A percentile compares a stretch with the other conserved stretches of the same genome.
Conservation (phyloP, 2,329 filamentous ascomycete genomes). For the Sporothrix brunneoviolacea region DNA sequence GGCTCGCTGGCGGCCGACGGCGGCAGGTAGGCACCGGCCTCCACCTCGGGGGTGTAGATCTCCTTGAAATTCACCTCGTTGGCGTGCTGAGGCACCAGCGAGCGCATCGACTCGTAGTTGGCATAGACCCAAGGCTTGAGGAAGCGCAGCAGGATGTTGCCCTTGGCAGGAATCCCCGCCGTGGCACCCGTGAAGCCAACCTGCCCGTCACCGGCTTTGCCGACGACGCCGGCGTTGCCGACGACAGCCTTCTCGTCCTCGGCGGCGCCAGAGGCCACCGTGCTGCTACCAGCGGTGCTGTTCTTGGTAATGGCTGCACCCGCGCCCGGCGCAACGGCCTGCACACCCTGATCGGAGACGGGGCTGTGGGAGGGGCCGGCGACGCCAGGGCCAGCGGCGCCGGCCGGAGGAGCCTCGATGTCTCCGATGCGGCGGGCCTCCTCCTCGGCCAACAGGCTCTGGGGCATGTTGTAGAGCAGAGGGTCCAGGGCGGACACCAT, state of each 20-base stretch:
- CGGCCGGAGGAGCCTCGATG: slow-evolving; percentile 16
- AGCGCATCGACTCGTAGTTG: slow-evolving; percentile 64
- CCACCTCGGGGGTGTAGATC: slow-evolving; percentile 54
- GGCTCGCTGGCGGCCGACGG: slow-evolving; percentile 57
- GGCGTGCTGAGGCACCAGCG: slow-evolving; percentile 56
- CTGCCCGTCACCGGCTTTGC: background rate
- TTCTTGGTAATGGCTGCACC: slow-evolving; percentile 18
- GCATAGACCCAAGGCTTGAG: slow-evolving; percentile 71
- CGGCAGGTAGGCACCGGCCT: slow-evolving; percentile 66
- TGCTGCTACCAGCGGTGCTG: slow-evolving; percentile 20
- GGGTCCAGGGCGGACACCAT: slow-evolving; percentile 69
- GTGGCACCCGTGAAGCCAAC: slow-evolving; percentile 19
- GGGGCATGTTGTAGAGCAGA: slow-evolving; percentile 71
- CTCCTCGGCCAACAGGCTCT: slow-evolving; percentile 53
- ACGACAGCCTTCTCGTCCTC: slow-evolving; percentile 18
- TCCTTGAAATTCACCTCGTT: slow-evolving; percentile 38
- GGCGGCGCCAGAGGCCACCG: background rate
- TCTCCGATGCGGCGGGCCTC: slow-evolving; percentile 24
- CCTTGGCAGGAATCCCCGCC: slow-evolving; percentile 35
- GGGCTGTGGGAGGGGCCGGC: slow-evolving; percentile 8
- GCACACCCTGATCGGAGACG: slow-evolving; percentile 20
- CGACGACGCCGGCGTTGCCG: slow-evolving; percentile 12
- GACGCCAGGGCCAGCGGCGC: slow-evolving; percentile 7
- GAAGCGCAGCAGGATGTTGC: slow-evolving; percentile 59
- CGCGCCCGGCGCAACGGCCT: background rate